Conservation (phyloP, 1,139 yeast genomes). For the Debaryomyces subglobosus region DNA sequence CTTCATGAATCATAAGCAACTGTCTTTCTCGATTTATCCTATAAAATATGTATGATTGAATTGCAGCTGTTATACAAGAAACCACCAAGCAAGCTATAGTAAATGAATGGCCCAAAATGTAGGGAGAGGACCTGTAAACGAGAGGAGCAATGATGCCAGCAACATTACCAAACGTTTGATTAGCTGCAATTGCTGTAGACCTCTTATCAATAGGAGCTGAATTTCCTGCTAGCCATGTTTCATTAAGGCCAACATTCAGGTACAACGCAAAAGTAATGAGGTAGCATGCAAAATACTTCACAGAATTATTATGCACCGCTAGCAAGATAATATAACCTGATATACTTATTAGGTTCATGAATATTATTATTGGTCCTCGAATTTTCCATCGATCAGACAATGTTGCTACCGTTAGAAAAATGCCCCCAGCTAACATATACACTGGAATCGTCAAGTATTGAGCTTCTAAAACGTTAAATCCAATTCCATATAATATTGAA, state of each 20-base stretch:
- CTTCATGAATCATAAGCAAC: background rate
- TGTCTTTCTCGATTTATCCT: background rate
- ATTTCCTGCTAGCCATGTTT: conserved; percentile 50
- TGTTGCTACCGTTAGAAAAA: conserved; percentile 37
- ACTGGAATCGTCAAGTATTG: conserved; percentile 55
- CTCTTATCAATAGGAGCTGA: conserved; percentile 48
- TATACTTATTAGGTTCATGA: conserved; percentile 32
- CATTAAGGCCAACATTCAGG: conserved; percentile 44
- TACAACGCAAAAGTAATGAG: conserved; percentile 42
- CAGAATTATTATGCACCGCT: conserved; percentile 29
- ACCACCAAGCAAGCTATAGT: conserved; percentile 35
- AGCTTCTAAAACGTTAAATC: conserved; percentile 44
- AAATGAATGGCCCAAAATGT: conserved; percentile 37
- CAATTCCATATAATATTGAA: conserved; percentile 46
- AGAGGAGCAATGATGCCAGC: conserved; percentile 54
- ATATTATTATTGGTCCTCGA: conserved; percentile 23
- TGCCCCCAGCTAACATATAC: conserved; percentile 45
- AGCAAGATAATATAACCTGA: conserved; percentile 44
- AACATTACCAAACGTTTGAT: conserved; percentile 46
- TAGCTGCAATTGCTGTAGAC: conserved; percentile 47
- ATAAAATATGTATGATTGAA: background rate
- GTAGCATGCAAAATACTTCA: conserved; percentile 51
- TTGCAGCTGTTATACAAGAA: conserved; percentile 8
- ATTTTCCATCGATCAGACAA: conserved; percentile 37
- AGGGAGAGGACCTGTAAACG: conserved; percentile 39